Evolutionary conservation across 345 rosid genomes (phyloP).

Genomic region (Eutrema yunnanense): DNA sequence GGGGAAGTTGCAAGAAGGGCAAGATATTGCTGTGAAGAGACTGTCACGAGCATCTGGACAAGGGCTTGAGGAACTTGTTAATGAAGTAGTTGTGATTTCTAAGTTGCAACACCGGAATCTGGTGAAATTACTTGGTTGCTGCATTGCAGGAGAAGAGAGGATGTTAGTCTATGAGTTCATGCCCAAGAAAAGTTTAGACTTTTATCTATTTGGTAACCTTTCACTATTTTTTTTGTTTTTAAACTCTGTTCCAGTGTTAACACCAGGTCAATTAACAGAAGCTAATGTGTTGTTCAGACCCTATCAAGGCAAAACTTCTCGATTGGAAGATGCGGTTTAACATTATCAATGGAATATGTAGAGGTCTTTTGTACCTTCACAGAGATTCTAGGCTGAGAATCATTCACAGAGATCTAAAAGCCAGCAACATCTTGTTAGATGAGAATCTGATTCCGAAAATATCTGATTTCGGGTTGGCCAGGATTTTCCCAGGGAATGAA

Average conservation of each 20-base stretch:
- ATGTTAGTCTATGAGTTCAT: slow-evolving; percentile 59
- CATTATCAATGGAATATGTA: slow-evolving; percentile 1
- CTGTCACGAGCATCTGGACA: slow-evolving; percentile 50
- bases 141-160: slow-evolving; percentile 36
- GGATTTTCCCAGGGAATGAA: slow-evolving; percentile 34
- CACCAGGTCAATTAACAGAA: background rate
- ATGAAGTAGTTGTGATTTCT: slow-evolving; percentile 53
- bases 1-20: slow-evolving; percentile 46
- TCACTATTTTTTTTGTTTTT: background rate
- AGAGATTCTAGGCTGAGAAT: slow-evolving; percentile 11
- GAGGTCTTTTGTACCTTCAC: slow-evolving; percentile 13
- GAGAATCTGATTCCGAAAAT: slow-evolving; percentile 43
- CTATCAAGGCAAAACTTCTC: background rate
- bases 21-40: slow-evolving; percentile 55
- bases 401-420: background rate
- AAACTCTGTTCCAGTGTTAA: background rate
- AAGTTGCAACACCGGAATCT: slow-evolving; percentile 64
- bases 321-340: background rate
- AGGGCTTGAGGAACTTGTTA: slow-evolving; percentile 54
- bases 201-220: slow-evolving; percentile 1
- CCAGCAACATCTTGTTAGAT: slow-evolving; percentile 31
- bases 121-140: slow-evolving; percentile 35
- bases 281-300: background rate
- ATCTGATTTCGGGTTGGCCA: slow-evolving; percentile 49
- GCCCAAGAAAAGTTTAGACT: slow-evolving; percentile 41